phyloP scores from a whole-genome alignment of 2,329 filamentous ascomycete genomes.

The Fusarium bulbicola region DNA sequence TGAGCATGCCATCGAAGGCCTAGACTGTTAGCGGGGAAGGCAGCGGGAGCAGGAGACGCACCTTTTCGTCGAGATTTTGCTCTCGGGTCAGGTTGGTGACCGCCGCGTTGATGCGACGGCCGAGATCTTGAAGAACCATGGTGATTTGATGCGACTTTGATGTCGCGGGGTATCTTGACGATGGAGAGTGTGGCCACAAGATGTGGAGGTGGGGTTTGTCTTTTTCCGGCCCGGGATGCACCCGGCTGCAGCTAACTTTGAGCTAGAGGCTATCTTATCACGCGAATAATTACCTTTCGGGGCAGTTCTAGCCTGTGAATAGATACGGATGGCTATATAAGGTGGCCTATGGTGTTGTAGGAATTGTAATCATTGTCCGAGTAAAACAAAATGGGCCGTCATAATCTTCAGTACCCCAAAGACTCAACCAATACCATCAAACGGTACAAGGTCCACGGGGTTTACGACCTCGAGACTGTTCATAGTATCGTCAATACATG shows the following conservation, averaged over 20 bases:
- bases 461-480: constrained; percentile 77
- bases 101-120: constrained; percentile 97
- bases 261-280: background rate
- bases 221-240: constrained; percentile 24
- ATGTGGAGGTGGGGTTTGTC: constrained; percentile 36
- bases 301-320: constrained; percentile 16
- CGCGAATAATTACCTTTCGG: constrained; percentile 6
- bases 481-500: constrained; percentile 80
- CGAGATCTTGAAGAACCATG: constrained; percentile 99
- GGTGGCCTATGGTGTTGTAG: background rate
- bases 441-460: constrained; percentile 70
- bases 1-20: constrained; percentile 98
- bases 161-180: constrained; percentile 40
- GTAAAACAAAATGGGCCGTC: constrained; percentile 44
- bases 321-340: constrained; percentile 4
- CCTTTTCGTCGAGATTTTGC: constrained; percentile 96
- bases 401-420: constrained; percentile 69
- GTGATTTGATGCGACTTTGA: constrained; percentile 36
- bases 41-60: constrained; percentile 47
- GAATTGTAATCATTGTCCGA: background rate
- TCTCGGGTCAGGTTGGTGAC: constrained; percentile 93
- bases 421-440: constrained; percentile 72
- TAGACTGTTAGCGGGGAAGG: constrained; percentile 47
- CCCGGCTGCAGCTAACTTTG: background rate
- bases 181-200: constrained; percentile 35